Percentiles rank a stretch among this genome's conserved stretches.
Evolutionary conservation across 148 eudicot genomes (phyloP).

Genomic region (Rhododendron simsii): DNA sequence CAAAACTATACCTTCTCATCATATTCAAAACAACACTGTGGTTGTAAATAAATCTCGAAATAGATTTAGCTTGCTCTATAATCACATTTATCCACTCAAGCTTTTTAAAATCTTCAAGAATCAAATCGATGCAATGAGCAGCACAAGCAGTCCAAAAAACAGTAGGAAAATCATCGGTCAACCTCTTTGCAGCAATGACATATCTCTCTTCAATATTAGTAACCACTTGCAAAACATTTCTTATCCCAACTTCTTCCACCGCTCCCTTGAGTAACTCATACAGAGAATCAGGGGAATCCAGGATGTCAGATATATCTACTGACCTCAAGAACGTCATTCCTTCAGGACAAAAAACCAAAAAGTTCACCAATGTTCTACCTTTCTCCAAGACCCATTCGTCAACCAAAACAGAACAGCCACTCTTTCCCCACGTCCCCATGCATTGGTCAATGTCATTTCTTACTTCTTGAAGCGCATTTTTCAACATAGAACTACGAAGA

Average conservation of each 20-base stretch:
- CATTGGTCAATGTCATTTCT: conserved; percentile 58
- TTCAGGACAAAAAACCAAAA: conserved; percentile 64
- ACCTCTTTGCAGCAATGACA: conserved; percentile 52
- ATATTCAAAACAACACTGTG: conserved; percentile 63
- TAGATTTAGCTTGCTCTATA: conserved; percentile 65
- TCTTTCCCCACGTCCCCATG: conserved; percentile 58
- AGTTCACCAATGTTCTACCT: conserved; percentile 48
- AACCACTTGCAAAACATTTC: conserved; percentile 78
- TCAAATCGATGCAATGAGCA: conserved; percentile 48
- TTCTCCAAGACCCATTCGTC: conserved; percentile 60
- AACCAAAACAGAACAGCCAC: conserved; percentile 73
- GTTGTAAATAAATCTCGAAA: conserved; percentile 81
- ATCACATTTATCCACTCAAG: conserved; percentile 56
- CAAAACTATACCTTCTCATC: conserved; percentile 80
- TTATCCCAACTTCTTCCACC: conserved; percentile 74
- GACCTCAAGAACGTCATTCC: conserved; percentile 75
- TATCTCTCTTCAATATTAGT: conserved; percentile 65
- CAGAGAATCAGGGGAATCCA: conserved; percentile 43
- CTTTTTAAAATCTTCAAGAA: conserved; percentile 68
- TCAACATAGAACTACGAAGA: conserved; percentile 70
- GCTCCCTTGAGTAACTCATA: conserved; percentile 59
- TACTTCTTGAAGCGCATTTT: conserved; percentile 70
- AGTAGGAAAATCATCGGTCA: conserved; percentile 56
- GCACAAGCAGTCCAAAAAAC: conserved; percentile 95
- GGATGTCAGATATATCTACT: conserved; percentile 57